phyloP scores from a whole-genome alignment of 83 land plant species.

The Thuja plicata region DNA sequence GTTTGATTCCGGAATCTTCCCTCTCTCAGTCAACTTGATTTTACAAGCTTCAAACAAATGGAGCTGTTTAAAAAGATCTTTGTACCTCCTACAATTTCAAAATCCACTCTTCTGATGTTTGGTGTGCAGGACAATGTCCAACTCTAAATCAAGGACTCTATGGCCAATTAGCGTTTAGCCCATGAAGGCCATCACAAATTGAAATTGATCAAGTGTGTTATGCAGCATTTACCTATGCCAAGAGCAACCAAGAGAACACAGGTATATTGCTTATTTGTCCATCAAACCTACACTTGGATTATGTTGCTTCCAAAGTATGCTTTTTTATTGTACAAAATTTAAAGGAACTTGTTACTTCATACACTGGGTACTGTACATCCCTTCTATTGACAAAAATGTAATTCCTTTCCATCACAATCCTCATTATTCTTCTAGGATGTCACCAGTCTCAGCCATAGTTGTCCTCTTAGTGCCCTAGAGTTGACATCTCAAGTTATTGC shows the following conservation, averaged over 20 bases:
- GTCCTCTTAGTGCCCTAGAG: no score
- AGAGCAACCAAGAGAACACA: neutral
- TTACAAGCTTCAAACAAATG: neutral
- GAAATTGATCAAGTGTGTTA: neutral
- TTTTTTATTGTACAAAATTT: no score
- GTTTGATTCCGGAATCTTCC: neutral
- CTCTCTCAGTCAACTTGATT: neutral
- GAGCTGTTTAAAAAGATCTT: neutral
- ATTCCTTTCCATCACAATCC: no score
- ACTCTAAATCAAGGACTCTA: neutral
- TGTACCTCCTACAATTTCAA: neutral
- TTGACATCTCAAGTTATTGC: no score
- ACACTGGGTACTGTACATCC: no score
- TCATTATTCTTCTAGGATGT: no score
- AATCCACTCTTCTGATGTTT: neutral
- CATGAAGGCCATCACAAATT: neutral
- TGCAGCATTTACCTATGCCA: neutral
- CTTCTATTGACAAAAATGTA: no score
- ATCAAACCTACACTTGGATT: no score
- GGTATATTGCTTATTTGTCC: neutral
- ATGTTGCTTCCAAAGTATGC: no score
- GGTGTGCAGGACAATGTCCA: neutral
- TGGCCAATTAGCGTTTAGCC: neutral
- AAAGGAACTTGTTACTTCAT: no score
- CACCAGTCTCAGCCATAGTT: no score